Evolutionary conservation across 2,329 filamentous ascomycete genomes (phyloP).

Genomic region (Escovopsis sp.): DNA sequence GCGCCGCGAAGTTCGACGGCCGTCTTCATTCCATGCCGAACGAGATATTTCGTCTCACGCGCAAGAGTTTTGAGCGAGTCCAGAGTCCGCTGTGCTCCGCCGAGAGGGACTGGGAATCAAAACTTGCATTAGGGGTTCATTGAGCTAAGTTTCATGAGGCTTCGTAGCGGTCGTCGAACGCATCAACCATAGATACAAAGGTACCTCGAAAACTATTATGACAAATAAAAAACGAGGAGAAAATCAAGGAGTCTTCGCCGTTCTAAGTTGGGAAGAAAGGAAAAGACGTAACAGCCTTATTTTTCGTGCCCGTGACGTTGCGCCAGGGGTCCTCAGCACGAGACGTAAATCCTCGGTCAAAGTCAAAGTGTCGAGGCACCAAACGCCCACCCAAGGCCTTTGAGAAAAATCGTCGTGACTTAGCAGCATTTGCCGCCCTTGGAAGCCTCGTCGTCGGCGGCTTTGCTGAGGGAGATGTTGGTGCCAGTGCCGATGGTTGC

Average conservation of each 20-base stretch:
- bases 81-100: background rate
- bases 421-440: slow-evolving; percentile 78
- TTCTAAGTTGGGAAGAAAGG: slow-evolving; percentile 23
- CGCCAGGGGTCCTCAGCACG: slow-evolving; percentile 17
- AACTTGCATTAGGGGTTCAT: slow-evolving; percentile 20
- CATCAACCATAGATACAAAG: slow-evolving; percentile 18
- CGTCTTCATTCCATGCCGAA: no score
- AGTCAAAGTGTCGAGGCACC: slow-evolving; percentile 18
- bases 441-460: slow-evolving; percentile 57
- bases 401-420: slow-evolving; percentile 16
- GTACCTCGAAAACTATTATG: slow-evolving; percentile 15
- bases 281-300: slow-evolving; percentile 19
- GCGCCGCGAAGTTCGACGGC: no score
- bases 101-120: background rate
- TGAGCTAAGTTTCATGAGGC: slow-evolving; percentile 24
- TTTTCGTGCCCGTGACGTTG: slow-evolving; percentile 19
- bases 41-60: no score
- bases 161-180: slow-evolving; percentile 23
- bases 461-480: slow-evolving; percentile 78
- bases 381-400: slow-evolving; percentile 18
- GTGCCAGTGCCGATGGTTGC: slow-evolving; percentile 66
- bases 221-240: slow-evolving; percentile 25
- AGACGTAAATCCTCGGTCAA: slow-evolving; percentile 20
- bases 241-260: slow-evolving; percentile 25
- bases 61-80: no score